A percentile compares a stretch with the other conserved stretches of the same genome.
These are phyloP conservation scores for Aegilops longissima DNA, from an alignment of 176 grass and related monocot genomes.

Conservation along the genomic window DNA sequence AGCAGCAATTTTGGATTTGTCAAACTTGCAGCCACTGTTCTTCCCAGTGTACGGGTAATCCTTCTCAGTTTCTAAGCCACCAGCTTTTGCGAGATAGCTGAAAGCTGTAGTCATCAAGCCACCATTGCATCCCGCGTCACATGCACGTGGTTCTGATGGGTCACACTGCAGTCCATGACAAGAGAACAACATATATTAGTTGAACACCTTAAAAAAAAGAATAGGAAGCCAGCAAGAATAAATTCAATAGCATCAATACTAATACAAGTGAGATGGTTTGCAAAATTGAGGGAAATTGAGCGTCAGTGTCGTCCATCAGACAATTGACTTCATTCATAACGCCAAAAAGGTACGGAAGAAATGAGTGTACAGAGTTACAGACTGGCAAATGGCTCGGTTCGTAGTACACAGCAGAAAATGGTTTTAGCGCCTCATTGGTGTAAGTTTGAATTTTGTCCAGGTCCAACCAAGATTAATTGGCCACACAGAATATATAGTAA, in stretches of 20 bases:
- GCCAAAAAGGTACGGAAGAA: background rate
- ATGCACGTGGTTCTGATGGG: constrained; percentile 56
- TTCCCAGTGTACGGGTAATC: constrained; percentile 69
- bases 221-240: background rate
- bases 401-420: background rate
- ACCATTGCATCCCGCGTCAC: constrained; percentile 79
- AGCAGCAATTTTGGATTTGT: constrained; percentile 79
- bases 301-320: background rate
- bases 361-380: background rate
- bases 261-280: background rate
- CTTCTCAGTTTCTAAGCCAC: constrained; percentile 65
- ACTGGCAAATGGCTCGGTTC: background rate
- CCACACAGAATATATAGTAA: background rate
- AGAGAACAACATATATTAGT: background rate
- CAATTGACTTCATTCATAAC: background rate
- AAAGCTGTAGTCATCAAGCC: constrained; percentile 90
- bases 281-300: background rate
- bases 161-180: constrained; percentile 56
- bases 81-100: constrained; percentile 61
- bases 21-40: constrained; percentile 59
- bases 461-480: background rate
- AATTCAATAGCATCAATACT: background rate
- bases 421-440: background rate
- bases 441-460: background rate
- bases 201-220: background rate